Evolutionary conservation across 768 basidiomycete genomes (phyloP).

Genomic region (Naganishia friedmannii): DNA sequence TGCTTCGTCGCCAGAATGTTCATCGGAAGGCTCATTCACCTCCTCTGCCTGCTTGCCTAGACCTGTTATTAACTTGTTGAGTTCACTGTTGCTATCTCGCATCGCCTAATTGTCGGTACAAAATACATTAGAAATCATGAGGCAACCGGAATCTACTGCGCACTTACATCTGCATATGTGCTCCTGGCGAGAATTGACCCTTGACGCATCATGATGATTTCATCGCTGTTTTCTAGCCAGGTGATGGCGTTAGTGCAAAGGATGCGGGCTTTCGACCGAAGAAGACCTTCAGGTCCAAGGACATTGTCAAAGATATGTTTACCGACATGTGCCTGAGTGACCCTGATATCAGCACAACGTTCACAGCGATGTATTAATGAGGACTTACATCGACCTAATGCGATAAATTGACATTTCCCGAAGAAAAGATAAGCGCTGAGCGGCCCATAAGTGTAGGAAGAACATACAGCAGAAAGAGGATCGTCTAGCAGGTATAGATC

Average conservation of each 20-base stretch:
- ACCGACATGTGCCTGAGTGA: constrained; percentile 41
- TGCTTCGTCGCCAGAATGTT: constrained; percentile 33
- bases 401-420: background rate
- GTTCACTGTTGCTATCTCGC: constrained; percentile 62
- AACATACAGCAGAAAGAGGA: constrained; percentile 68
- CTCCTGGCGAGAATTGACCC: constrained; percentile 79
- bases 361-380: too few relatives aligned
- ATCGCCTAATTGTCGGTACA: constrained; percentile 45
- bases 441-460: constrained; percentile 53
- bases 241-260: constrained; percentile 83
- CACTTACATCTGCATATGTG: constrained; percentile 59
- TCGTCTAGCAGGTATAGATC: constrained; percentile 91
- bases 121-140: background rate
- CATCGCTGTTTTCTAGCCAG: constrained; percentile 75
- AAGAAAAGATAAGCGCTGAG: constrained; percentile 64
- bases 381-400: constrained; percentile 25
- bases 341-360: background rate
- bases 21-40: background rate
- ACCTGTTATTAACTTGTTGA: constrained; percentile 65
- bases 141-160: background rate
- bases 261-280: constrained; percentile 77
- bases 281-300: constrained; percentile 77
- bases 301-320: constrained; percentile 63
- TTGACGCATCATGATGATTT: constrained; percentile 69
- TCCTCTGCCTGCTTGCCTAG: constrained; percentile 50